phyloP scores from a whole-genome alignment of 108 stramenopile genomes.

The Cyclostephanos invisitatus region DNA sequence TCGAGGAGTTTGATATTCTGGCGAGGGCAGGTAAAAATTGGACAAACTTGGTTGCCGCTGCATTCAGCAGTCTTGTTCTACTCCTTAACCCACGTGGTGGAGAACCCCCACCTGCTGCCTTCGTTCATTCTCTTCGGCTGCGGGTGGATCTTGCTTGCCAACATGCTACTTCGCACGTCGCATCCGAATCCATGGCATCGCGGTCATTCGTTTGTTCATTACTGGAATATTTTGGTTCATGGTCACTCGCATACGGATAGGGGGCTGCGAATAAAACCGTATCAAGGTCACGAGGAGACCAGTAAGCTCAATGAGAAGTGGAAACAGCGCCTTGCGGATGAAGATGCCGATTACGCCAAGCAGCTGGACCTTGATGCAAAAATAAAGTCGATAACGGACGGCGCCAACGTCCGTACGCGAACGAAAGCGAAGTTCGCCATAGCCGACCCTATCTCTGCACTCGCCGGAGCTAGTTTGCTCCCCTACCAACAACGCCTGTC shows the following conservation, averaged over 20 bases:
- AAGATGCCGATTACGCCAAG: slow-evolving; percentile 34
- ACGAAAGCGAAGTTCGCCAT: slow-evolving; percentile 28
- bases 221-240: slow-evolving; percentile 43
- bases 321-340: slow-evolving; percentile 49
- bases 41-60: slow-evolving; percentile 55
- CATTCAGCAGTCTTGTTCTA: slow-evolving; percentile 69
- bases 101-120: slow-evolving; percentile 59
- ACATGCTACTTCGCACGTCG: slow-evolving; percentile 48
- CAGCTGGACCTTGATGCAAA: slow-evolving; percentile 50
- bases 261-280: slow-evolving; percentile 22
- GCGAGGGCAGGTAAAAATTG: slow-evolving; percentile 71
- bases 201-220: slow-evolving; percentile 63
- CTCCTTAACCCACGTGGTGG: slow-evolving; percentile 52
- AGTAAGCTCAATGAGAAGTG: slow-evolving; percentile 41
- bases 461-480: slow-evolving; percentile 21
- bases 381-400: slow-evolving; percentile 48
- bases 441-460: slow-evolving; percentile 53
- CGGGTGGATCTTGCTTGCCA: slow-evolving; percentile 78
- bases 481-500: slow-evolving; percentile 36
- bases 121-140: slow-evolving; percentile 45
- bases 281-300: slow-evolving; percentile 49
- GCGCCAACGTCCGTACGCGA: slow-evolving; percentile 33
- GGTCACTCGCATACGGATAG: slow-evolving; percentile 32
- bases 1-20: slow-evolving; percentile 67
- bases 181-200: slow-evolving; percentile 79